phyloP scores from a whole-genome alignment of 2,329 filamentous ascomycete genomes.

The Cadophora sp. region DNA sequence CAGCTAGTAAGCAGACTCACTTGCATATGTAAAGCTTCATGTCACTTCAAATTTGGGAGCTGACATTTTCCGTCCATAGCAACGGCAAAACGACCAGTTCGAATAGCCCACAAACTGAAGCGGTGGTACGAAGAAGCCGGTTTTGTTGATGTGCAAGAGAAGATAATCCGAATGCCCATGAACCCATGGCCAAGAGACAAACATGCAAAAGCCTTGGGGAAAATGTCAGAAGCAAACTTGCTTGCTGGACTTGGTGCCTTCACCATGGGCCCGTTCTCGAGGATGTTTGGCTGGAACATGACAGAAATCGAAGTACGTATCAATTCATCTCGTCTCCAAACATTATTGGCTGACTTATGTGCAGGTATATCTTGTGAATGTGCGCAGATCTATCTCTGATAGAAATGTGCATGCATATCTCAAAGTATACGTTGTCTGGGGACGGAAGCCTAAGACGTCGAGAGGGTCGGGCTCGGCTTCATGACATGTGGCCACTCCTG shows the following conservation, averaged over 20 bases:
- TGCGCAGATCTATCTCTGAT: conserved; percentile 39
- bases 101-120: conserved; percentile 38
- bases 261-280: conserved; percentile 40
- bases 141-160: conserved; percentile 61
- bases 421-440: conserved; percentile 42
- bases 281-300: conserved; percentile 41
- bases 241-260: conserved; percentile 38
- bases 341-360: neutral
- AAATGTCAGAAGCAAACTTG: conserved; percentile 41
- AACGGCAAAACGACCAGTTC: conserved; percentile 34
- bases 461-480: neutral
- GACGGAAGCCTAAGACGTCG: conserved; percentile 35
- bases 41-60: neutral
- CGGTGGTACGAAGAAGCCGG: conserved; percentile 52
- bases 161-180: conserved; percentile 59
- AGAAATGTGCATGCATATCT: conserved; percentile 42
- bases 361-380: conserved; percentile 41
- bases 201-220: conserved; percentile 38
- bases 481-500: neutral
- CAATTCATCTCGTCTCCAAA: neutral
- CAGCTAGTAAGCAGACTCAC: conserved; percentile 24
- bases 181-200: conserved; percentile 58
- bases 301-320: conserved; percentile 42
- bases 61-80: neutral
- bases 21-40: neutral